These are phyloP conservation scores for Carnegiea gigantea DNA, from an alignment of 179 eudicot genomes.

Conservation along the genomic window DNA sequence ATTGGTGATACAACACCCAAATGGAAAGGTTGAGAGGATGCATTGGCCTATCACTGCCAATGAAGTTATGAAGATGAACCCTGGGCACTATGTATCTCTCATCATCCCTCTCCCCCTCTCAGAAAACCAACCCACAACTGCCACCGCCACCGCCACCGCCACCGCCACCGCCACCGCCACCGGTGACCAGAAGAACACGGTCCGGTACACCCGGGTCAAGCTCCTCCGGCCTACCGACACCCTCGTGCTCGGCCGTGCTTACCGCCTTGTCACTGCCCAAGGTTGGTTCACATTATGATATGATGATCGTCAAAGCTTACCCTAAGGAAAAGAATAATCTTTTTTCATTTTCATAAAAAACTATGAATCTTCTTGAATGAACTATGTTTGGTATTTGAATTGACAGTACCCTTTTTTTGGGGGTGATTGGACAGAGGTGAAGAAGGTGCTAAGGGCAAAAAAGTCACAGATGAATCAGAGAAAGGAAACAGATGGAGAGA, in stretches of 20 bases:
- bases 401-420: conserved; percentile 1
- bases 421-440: conserved; percentile 56
- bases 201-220: conserved; percentile 85
- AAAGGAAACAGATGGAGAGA: conserved; percentile 16
- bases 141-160: not conserved
- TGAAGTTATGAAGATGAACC: conserved; percentile 86
- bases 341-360: not conserved
- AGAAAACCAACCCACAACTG: not conserved
- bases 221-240: conserved; percentile 78
- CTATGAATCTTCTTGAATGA: not conserved
- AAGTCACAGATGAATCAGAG: conserved; percentile 25
- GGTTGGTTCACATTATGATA: conserved; percentile 38
- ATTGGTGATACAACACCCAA: conserved; percentile 83
- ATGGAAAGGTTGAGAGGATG: conserved; percentile 77
- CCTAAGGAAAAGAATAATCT: not conserved
- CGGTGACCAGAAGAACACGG: conserved; percentile 37
- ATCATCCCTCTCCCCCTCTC: conserved; percentile 65
- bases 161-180: not conserved
- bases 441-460: conserved; percentile 79
- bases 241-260: conserved; percentile 79
- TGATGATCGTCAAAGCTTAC: not conserved
- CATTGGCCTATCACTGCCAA: conserved; percentile 72
- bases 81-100: conserved; percentile 86
- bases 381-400: not conserved
- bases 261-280: conserved; percentile 86